These are phyloP conservation scores for Cercophora newfieldiana DNA, from an alignment of 495 filamentous ascomycete species.

Conservation along the genomic window DNA sequence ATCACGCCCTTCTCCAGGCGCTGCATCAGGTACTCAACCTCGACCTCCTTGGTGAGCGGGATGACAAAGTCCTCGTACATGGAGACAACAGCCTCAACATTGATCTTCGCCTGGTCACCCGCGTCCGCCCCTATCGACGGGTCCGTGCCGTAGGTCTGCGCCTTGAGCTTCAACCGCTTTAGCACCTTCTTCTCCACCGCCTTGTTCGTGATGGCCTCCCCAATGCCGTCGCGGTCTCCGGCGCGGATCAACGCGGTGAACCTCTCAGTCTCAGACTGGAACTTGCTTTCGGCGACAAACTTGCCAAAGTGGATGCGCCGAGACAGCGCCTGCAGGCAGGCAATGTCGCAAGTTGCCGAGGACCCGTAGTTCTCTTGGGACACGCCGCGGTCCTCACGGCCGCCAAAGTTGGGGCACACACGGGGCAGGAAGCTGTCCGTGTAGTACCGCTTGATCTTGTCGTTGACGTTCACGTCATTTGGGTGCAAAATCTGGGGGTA, in stretches of 20 bases:
- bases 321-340: constrained; percentile 86
- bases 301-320: constrained; percentile 96
- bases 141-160: constrained; percentile 92
- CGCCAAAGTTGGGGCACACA: constrained; percentile 69
- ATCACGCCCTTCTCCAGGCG: too few relatives aligned
- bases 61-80: constrained; percentile 98
- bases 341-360: constrained; percentile 86
- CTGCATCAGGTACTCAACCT: constrained; percentile 97
- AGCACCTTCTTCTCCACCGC: constrained; percentile 91
- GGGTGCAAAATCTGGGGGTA: constrained; percentile 91
- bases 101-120: constrained; percentile 64
- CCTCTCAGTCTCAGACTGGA: constrained; percentile 73
- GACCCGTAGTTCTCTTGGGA: constrained; percentile 94
- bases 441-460: constrained; percentile 82
- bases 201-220: constrained; percentile 84
- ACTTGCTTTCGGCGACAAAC: constrained; percentile 99
- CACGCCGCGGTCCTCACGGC: constrained; percentile 74
- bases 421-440: constrained; percentile 77
- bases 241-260: constrained; percentile 80
- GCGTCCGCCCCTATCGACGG: constrained; percentile 49
- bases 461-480: constrained; percentile 91
- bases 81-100: constrained; percentile 85
- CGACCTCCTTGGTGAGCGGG: constrained; percentile 93
- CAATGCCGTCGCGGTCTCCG: constrained; percentile 77
- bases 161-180: constrained; percentile 84